phyloP scores from a whole-genome alignment of 805 yeast species.

The Sugiyamaella qingdaonensis region DNA sequence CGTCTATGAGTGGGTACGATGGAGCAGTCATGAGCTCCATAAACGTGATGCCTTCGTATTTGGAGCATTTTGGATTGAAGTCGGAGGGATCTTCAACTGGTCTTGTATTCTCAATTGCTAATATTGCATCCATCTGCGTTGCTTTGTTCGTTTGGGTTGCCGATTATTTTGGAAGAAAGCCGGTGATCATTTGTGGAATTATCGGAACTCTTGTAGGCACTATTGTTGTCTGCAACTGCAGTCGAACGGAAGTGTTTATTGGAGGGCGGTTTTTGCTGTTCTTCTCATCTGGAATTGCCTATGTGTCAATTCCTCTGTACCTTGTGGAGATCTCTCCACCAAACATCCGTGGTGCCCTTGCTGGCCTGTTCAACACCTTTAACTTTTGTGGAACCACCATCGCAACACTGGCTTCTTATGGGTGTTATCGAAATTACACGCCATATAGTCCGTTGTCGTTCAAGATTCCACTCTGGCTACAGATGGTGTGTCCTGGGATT shows the following conservation, averaged over 20 bases:
- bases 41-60: constrained; percentile 13
- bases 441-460: background rate
- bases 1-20: constrained; percentile 12
- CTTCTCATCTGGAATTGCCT: constrained; percentile 3
- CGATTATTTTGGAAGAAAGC: constrained; percentile 11
- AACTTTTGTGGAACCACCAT: constrained; percentile 15
- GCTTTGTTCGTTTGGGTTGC: constrained; percentile 10
- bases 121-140: constrained; percentile 13
- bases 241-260: constrained; percentile 6
- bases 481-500: constrained; percentile 12
- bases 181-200: constrained; percentile 10
- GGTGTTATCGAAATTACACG: constrained; percentile 1
- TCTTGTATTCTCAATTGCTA: constrained; percentile 12
- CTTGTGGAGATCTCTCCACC: constrained; percentile 16
- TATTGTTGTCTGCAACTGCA: constrained; percentile 5
- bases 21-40: constrained; percentile 17
- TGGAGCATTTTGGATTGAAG: constrained; percentile 11
- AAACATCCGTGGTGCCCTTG: constrained; percentile 8
- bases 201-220: constrained; percentile 8
- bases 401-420: constrained; percentile 14
- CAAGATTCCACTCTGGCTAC: constrained; percentile 15
- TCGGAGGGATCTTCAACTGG: constrained; percentile 12
- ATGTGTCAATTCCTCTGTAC: constrained; percentile 8
- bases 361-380: constrained; percentile 18
- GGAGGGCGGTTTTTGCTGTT: constrained; percentile 10